Conservation (phyloP, 768 basidiomycete species). For the Amylocystis lapponica region DNA sequence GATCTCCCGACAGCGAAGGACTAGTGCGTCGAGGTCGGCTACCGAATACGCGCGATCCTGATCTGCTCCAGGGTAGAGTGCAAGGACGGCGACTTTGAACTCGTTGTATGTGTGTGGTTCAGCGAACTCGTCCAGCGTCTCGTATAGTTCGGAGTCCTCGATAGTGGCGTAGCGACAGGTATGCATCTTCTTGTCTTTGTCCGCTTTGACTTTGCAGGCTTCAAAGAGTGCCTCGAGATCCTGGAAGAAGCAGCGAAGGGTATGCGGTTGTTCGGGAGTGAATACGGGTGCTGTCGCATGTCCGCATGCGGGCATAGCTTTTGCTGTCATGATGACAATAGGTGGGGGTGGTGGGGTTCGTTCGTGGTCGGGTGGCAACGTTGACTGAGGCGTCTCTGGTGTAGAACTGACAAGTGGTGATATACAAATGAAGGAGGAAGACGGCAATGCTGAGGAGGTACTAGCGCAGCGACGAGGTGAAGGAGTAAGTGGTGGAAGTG, state of each 20-base stretch:
- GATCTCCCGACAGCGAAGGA: slow-evolving; percentile 12
- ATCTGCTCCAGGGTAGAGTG: slow-evolving; percentile 17
- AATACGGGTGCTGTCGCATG: slow-evolving; percentile 3
- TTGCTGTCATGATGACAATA: no score
- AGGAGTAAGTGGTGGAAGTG: no score
- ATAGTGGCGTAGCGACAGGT: slow-evolving; percentile 1
- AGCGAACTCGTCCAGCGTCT: slow-evolving; percentile 14
- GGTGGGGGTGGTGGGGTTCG: no score
- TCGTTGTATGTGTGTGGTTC: no score
- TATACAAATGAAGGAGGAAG: no score
- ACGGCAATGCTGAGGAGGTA: no score
- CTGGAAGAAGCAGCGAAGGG: slow-evolving; percentile 11
- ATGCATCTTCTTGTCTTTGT: neutral
- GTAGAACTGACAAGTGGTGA: no score
- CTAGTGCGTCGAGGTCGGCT: slow-evolving; percentile 18
- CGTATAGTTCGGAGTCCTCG: slow-evolving; percentile 1
- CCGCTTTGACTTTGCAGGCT: neutral
- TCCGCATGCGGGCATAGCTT: slow-evolving; percentile 7
- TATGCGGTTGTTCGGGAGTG: neutral
- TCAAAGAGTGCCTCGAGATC: slow-evolving; percentile 5
- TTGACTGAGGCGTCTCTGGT: no score
- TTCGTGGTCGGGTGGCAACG: no score
- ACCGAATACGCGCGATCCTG: slow-evolving; percentile 13
- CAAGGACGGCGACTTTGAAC: slow-evolving; percentile 18
- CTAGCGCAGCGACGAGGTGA: no score